These are phyloP conservation scores for Quercus ilex DNA, from an alignment of 306 rosid genomes.

Conservation along the genomic window DNA sequence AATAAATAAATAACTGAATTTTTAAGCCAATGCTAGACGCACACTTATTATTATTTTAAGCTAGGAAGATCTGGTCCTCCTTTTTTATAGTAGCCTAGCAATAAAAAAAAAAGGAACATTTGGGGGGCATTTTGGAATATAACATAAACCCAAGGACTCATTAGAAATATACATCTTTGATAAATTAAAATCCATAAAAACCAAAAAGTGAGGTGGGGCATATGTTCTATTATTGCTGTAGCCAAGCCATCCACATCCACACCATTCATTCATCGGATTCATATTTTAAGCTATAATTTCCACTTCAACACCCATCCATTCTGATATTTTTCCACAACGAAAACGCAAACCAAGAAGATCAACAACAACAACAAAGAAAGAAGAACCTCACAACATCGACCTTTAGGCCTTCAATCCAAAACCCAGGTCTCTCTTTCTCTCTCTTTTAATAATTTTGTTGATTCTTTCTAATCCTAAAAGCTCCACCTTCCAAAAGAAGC, in stretches of 20 bases:
- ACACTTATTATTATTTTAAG: no score
- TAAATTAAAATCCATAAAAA: background rate
- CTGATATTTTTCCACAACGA: no score
- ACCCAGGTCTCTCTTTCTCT: background rate
- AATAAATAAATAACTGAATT: no score
- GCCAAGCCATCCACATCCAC: background rate
- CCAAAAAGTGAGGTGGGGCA: background rate
- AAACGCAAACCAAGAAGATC: background rate
- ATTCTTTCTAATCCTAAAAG: no score
- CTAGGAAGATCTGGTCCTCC: no score
- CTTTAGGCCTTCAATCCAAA: background rate
- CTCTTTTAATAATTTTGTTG: background rate
- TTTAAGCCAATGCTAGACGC: fast-evolving
- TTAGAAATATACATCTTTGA: background rate
- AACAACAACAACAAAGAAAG: background rate
- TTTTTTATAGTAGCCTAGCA: no score
- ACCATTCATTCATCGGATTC: background rate
- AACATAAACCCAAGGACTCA: background rate
- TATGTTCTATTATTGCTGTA: no score
- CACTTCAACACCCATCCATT: no score
- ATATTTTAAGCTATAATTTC: no score
- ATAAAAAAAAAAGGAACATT: background rate
- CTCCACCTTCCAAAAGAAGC: background rate
- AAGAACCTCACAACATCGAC: background rate
- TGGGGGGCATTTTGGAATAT: background rate